phyloP scores from a whole-genome alignment of 1,139 yeast genomes.

The Kodamaea arcana region DNA sequence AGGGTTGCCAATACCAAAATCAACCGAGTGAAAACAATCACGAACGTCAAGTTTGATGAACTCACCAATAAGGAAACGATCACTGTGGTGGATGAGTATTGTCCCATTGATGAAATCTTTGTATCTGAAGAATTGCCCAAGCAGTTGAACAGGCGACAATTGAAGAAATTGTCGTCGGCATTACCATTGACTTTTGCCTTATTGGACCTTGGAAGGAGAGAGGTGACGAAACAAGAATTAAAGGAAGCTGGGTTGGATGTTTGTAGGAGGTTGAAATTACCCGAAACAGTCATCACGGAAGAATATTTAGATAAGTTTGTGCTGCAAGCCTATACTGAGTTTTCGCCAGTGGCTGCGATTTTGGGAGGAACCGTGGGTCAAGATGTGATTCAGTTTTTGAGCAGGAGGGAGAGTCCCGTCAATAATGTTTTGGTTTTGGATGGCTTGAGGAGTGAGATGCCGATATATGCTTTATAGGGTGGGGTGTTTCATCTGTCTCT shows the following conservation, averaged over 20 bases:
- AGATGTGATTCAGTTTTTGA: constrained; percentile 79
- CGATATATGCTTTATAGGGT: no score
- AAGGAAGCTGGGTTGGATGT: constrained; percentile 32
- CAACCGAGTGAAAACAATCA: constrained; percentile 48
- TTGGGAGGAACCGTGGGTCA: constrained; percentile 90
- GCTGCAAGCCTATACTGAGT: constrained; percentile 60
- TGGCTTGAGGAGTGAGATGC: constrained; percentile 68
- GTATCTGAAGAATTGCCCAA: constrained; percentile 36
- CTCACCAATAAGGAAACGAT: constrained; percentile 46
- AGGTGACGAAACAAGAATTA: constrained; percentile 23
- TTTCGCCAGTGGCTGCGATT: constrained; percentile 83
- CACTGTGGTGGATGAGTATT: constrained; percentile 53
- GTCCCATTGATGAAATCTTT: constrained; percentile 28
- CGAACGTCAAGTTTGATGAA: constrained; percentile 34
- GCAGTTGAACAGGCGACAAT: constrained; percentile 51
- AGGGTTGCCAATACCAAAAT: constrained; percentile 44
- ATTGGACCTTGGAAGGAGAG: constrained; percentile 35
- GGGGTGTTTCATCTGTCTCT: no score
- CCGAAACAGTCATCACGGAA: constrained; percentile 31
- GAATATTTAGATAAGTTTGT: constrained; percentile 39
- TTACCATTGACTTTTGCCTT: constrained; percentile 61
- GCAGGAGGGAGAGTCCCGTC: constrained; percentile 74
- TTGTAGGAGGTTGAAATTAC: constrained; percentile 32
- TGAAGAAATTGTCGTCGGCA: constrained; percentile 54
- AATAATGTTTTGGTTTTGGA: constrained; percentile 79